Base-by-base conservation (phyloP, 2,329 filamentous ascomycete species). In the Fusarium pininemorale region DNA sequence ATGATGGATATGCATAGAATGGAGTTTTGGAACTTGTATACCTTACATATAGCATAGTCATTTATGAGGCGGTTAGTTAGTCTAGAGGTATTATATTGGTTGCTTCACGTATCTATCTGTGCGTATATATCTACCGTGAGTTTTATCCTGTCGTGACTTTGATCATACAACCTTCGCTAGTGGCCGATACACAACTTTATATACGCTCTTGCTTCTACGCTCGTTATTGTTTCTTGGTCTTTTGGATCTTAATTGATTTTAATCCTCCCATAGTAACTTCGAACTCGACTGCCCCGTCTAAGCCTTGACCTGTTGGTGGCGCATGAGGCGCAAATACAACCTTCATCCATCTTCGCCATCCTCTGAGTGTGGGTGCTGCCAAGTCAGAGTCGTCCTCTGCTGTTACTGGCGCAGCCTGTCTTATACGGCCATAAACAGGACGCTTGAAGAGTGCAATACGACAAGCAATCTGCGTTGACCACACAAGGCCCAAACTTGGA, bases 261-360 rank as follows among this genome's bases (percentile, higher is more conserved):
- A 92, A 60, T 0, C 94, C 94, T 0, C 89, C 91, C 79, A 88
- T 89, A 76, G 87, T 90, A 64, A 98, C 91, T 81, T 95, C 92
- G 81, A 95, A 97, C 78, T 94, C 91, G 8, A 92, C 86, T 20
- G 89, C 90, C 13, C 84, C 85, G 4, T 83, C 78, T 60, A 87
- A 72, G 16, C 87, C 84, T 59, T 86, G 80, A 22, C 88, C 84
- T 70, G 85, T 85, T 4, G 87, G 87, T 6, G 84, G 83, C 8
- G 89, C 89, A 88, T 97, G 96, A 4, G 93, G 89, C 55, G 94
- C 93, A 84, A 98, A 98, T 2, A 97, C 96, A 14, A 98, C 89
- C 82, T 95, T 97, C 87, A 97, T 91, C 86, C 90, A 94, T 66
- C 96, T 86, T 72, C 88, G 88, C 90, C 93, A 95, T 39, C 84